Base-by-base conservation (phyloP, 106 monocot species). In the Acorus gramineus region DNA sequence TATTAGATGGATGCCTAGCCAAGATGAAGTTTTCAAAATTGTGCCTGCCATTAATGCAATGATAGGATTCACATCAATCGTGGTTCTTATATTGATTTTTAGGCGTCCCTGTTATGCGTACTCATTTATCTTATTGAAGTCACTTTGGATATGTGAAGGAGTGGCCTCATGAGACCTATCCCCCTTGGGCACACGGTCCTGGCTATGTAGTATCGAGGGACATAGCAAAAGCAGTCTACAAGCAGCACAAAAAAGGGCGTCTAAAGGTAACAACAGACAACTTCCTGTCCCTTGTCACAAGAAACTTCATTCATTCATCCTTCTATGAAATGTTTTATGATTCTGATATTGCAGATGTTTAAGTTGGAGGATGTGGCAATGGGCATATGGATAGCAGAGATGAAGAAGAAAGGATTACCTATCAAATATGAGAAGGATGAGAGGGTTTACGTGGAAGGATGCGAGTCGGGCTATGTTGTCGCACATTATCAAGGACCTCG, bases 151-250 rank as follows among this genome's bases (percentile, higher is more conserved):
- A 28, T 28, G 28, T 83, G 12, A 71, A 96, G 96, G 96, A 96
- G 85, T 96, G 84, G 84, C 82, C 90, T 46, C 82, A 71, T 50
- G 80, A 90, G 12, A 83, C 55, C 44, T 96, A 96, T 76, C 95
- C 95, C 66, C 90, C 95, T 60, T 96, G 95, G 95, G 95, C 95
- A 42, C 90, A 96, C 79, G 95, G 95, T 62, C 95, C 95, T 3
- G 95, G 95, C 45, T 96, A 96, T 72, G 89, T 96, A 54, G 76
- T 96, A 2, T 96, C 95, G 11, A 57, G 53, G 11, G 90, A 96
- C 66, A 83, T 96, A 61, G 95, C 85, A 44, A 74, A 79, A 64
- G 47, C 61, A 44, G 78, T 90, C 50, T 82, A 74, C 61, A 71
- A 77, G 63, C 65, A 80, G 53, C 81, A 90, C 62, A 84, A 83